Base-by-base conservation (phyloP, 345 rosid species). In the Brassica cretica region DNA sequence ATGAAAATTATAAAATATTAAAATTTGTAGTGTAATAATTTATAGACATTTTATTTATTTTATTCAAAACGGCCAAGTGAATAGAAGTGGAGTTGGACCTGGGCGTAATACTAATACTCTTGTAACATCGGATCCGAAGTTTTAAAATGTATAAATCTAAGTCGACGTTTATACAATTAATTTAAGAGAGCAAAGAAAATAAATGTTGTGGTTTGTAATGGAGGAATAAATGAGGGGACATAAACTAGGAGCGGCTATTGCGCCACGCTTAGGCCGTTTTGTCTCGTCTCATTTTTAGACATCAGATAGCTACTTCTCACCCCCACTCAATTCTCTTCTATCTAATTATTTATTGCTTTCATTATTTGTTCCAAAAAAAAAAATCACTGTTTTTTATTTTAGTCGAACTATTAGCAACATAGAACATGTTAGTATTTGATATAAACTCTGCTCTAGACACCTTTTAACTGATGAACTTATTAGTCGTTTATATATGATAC, bases 171-270 rank as follows among this genome's bases (percentile, higher is more conserved):
- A 33, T 49, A 39, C 8, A 2, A 46, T 8, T 24, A 76, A 56
- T 39, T 1, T 32, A 69, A 51, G 56, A 51, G 30, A 35, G 12
- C 41, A 62, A n/a, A 8, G 16, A 70, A 14, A 11, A 27, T 37
- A 24, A 44, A 68, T 59, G 53, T 61, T 46, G 46, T 11, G 46
- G 46, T 49, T 49, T 49, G 55, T 46, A 5, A 44, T 18, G 30
- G 55, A 21, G 68, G 46, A 86, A 75, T 88, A 75, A 86, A 85
- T 86, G 86, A 81, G 86, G 73, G 76, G 86, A 78, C 84, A 84
- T 7, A 82, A 84, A 68, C 76, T 65, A 79, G 84, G 84, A 70
- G 81, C 81, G 77, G 85, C 86, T 72, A 80, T 46, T 70, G 81
- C 69, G 80, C 84, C 85, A 79, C 82, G 65, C 75, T 79, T 84